phyloP scores from a whole-genome alignment of 176 grass and related monocot species.

The Canna indica region DNA sequence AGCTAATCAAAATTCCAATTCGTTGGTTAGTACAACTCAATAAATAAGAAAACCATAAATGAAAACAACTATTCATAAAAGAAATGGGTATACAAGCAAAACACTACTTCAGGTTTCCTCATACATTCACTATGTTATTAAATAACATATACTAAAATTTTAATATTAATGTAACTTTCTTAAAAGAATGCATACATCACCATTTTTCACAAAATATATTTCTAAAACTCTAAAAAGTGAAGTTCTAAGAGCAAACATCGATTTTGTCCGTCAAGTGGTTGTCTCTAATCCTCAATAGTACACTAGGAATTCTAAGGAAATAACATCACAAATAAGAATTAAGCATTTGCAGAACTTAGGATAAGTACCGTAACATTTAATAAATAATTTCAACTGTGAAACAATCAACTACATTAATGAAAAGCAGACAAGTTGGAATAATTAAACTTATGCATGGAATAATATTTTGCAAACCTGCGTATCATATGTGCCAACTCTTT shows the following conservation, averaged over 20 bases:
- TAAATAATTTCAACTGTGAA: too few relatives aligned
- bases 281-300: neutral
- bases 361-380: too few relatives aligned
- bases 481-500: conserved; percentile 74
- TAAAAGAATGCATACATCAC: too few relatives aligned
- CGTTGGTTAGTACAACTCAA: neutral
- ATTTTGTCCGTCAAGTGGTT: neutral
- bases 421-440: neutral
- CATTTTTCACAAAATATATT: too few relatives aligned
- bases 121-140: neutral
- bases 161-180: neutral
- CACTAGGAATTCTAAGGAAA: neutral
- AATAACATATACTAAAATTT: neutral
- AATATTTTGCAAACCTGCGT: conserved; percentile 42
- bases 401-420: neutral
- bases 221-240: neutral
- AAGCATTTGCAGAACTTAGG: too few relatives aligned
- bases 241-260: neutral
- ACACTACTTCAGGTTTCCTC: neutral
- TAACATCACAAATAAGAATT: too few relatives aligned
- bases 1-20: conserved; percentile 36
- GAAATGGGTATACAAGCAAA: neutral
- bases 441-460: neutral
- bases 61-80: neutral
- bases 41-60: neutral